Evolutionary conservation across 805 yeast species (phyloP).

Genomic region (Yamadazyma akitaensis): DNA sequence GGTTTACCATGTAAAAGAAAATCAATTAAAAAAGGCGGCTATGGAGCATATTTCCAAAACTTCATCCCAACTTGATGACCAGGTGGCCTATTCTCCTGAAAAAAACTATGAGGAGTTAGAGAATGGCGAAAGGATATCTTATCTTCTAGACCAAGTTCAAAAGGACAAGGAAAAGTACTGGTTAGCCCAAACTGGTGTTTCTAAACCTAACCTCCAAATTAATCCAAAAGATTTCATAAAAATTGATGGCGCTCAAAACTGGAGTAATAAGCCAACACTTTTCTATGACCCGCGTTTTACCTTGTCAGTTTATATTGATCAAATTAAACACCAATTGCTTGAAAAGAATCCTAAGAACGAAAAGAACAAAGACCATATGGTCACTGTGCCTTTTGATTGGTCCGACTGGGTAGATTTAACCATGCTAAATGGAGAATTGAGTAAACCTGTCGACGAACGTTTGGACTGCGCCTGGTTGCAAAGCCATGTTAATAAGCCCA

Average conservation of each 20-base stretch:
- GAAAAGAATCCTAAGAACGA: slow-evolving; percentile 15
- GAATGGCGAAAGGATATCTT: slow-evolving; percentile 17
- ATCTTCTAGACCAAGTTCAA: slow-evolving; percentile 19
- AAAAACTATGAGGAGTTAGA: slow-evolving; percentile 17
- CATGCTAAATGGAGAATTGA: slow-evolving; percentile 29
- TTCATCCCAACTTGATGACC: slow-evolving; percentile 21
- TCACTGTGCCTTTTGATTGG: slow-evolving; percentile 44
- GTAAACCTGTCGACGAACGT: slow-evolving; percentile 19
- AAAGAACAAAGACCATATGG: slow-evolving; percentile 15
- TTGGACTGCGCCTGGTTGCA: slow-evolving; percentile 22
- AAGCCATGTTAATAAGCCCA: slow-evolving; percentile 17
- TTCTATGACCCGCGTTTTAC: slow-evolving; percentile 58
- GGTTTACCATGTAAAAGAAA: slow-evolving; percentile 19
- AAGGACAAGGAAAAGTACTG: slow-evolving; percentile 25
- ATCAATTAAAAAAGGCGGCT: slow-evolving; percentile 15
- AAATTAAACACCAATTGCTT: slow-evolving; percentile 27
- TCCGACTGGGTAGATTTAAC: slow-evolving; percentile 54
- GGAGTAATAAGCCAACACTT: slow-evolving; percentile 23
- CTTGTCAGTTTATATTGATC: slow-evolving; percentile 44
- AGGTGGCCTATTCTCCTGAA: slow-evolving; percentile 14
- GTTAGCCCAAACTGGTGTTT: slow-evolving; percentile 26
- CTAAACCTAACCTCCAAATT: slow-evolving; percentile 19
- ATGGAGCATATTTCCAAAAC: slow-evolving; percentile 12
- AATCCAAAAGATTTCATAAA: slow-evolving; percentile 19
- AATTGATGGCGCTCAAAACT: slow-evolving; percentile 4